A percentile compares a stretch with the other conserved stretches of the same genome.
Evolutionary conservation across 441 rosid species (phyloP).

Genomic region (Oxalis stricta): DNA sequence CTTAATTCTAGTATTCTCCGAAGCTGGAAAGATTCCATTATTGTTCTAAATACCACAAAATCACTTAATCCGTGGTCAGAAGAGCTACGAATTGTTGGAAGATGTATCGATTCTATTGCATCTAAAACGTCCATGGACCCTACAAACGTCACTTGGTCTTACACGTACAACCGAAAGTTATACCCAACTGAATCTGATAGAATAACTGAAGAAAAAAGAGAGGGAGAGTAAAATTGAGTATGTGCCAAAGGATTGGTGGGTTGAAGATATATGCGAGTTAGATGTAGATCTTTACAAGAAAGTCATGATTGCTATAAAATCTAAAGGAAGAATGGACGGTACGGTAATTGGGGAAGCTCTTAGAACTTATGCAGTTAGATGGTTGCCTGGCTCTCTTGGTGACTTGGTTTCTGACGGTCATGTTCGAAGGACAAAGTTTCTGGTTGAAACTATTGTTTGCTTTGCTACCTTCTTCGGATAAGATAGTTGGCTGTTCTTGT

Average conservation of each 20-base stretch:
- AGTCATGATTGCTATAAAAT: conserved; percentile 54
- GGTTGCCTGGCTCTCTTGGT: conserved; percentile 69
- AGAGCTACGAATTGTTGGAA: conserved; percentile 67
- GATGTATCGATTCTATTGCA: conserved; percentile 82
- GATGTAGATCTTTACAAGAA: conserved; percentile 66
- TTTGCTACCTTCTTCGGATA: conserved; percentile 61
- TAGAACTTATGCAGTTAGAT: conserved; percentile 55
- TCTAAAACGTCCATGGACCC: conserved; percentile 76
- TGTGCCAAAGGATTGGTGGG: conserved; percentile 97
- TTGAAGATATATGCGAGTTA: conserved; percentile 82
- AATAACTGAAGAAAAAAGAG: conserved; percentile 29
- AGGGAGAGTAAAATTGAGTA: conserved; percentile 35
- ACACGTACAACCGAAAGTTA: conserved; percentile 68
- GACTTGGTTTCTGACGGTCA: conserved; percentile 38
- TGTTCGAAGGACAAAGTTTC: conserved; percentile 32
- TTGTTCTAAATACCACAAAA: conserved; percentile 77
- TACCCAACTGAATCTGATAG: conserved; percentile 36
- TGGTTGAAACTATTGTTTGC: conserved; percentile 56
- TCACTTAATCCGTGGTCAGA: conserved; percentile 83
- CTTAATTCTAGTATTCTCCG: conserved; percentile 75
- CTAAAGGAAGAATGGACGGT: conserved; percentile 74
- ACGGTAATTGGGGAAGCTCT: conserved; percentile 67
- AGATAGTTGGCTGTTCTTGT: conserved; percentile 48
- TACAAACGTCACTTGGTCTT: conserved; percentile 70
- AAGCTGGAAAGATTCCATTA: conserved; percentile 94